These are phyloP conservation scores for Venturia asperata DNA, from an alignment of 2,329 filamentous ascomycete genomes.

Conservation along the genomic window DNA sequence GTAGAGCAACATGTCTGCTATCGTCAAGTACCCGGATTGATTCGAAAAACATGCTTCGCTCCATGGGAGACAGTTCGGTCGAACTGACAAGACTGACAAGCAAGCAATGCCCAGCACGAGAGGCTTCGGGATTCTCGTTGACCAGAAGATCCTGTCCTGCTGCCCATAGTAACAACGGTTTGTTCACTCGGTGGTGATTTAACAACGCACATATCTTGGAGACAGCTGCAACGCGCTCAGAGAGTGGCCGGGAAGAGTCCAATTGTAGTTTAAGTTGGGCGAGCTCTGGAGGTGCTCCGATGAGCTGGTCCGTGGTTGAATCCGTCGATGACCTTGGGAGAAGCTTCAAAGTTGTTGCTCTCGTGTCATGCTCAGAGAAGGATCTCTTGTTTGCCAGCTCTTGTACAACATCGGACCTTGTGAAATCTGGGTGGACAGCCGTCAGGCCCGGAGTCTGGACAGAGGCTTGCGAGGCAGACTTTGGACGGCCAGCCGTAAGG, in stretches of 20 bases:
- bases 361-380: neutral
- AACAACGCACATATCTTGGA: constrained; percentile 31
- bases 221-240: constrained; percentile 29
- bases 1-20: constrained; percentile 28
- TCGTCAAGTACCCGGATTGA: constrained; percentile 28
- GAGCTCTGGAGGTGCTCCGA: constrained; percentile 34
- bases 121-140: constrained; percentile 30
- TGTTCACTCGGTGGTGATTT: constrained; percentile 31
- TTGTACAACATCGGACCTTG: constrained; percentile 17
- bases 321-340: neutral
- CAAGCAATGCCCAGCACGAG: constrained; percentile 31
- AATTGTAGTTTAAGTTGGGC: constrained; percentile 29
- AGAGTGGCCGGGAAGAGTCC: constrained; percentile 24
- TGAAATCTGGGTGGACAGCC: constrained; percentile 28
- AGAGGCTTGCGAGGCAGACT: constrained; percentile 25
- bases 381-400: constrained; percentile 10
- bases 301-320: constrained; percentile 4
- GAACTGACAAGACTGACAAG: constrained; percentile 31
- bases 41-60: constrained; percentile 35
- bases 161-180: constrained; percentile 33
- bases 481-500: constrained; percentile 32
- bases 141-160: constrained; percentile 33
- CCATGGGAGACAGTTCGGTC: constrained; percentile 30
- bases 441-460: constrained; percentile 28
- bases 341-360: neutral